Evolutionary conservation across 306 rosid genomes (phyloP), one percentile per base, ranked within the genome.

Genomic region (Inga oerstediana): DNA sequence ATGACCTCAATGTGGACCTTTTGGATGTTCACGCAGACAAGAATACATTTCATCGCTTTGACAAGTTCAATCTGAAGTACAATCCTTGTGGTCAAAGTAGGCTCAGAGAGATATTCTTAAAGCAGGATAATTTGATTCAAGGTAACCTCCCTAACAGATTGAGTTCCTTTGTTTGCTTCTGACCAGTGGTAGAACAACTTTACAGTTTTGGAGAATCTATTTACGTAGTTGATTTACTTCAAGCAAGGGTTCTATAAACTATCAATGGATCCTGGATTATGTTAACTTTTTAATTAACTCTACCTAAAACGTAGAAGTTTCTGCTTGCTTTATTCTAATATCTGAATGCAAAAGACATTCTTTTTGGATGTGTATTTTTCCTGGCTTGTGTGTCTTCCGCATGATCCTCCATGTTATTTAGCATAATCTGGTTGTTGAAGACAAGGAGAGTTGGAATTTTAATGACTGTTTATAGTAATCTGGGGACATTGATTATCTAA

Each of bases 41-140:
- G 92, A 97, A 98, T 85, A 97, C 99, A 62, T 97, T 97, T 89
- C 99, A 97, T 87, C 98, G 99, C 46, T 97, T 97, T 86, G 99
- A 97, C 85, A 97, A 97, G 85, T 97, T 97, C 84, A 97, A 97
- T 87, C 97, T 97, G 35, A 97, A 97, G 90, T 97, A 97, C 85
- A 97, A 97, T 77, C 98, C 99, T 64, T 97, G 99, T 84, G 99
- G 98, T 83, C 99, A 97, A 89, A 97, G 99, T 93, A 93, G 99
- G 92, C 99, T 97, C 45, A 86, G 99, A 87, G 99, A 97, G 89
- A 97, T 97, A 84, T 97, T 94, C 86, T 92, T 97, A 45, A 97
- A 97, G 87, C 99, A 92, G 89, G 99, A 97, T 79, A 94, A 97
- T 89, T 97, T 97, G 79, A 97, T 97, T 76, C 99, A 97, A 94